Conservation (phyloP, 768 basidiomycete genomes). For the Termitomyces sp. region DNA sequence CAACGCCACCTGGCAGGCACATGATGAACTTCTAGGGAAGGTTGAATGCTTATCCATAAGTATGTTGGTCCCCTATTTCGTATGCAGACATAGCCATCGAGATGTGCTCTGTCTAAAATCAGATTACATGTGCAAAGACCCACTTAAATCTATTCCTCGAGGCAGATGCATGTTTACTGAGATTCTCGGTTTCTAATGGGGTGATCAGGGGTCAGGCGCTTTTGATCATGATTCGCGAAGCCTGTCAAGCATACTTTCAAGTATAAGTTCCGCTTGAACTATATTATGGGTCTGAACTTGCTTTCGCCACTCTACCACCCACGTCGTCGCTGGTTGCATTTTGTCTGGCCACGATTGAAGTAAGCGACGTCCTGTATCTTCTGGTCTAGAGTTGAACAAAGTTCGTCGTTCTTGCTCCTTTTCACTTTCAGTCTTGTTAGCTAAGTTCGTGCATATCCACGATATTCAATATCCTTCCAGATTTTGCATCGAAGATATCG, state of each 20-base stretch:
- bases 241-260: slow-evolving; percentile 44
- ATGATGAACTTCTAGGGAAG: slow-evolving; percentile 12
- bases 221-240: slow-evolving; percentile 35
- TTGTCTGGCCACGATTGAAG: slow-evolving; percentile 4
- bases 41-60: slow-evolving; percentile 8
- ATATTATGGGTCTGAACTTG: slow-evolving; percentile 40
- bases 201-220: slow-evolving; percentile 37
- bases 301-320: slow-evolving; percentile 37
- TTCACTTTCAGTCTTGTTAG: slow-evolving; percentile 20
- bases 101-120: background rate
- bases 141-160: background rate
- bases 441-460: background rate
- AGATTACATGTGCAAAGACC: background rate
- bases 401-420: slow-evolving; percentile 6
- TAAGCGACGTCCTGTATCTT: slow-evolving; percentile 5
- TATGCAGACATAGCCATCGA: background rate
- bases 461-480: background rate
- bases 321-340: slow-evolving; percentile 13
- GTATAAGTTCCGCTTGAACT: slow-evolving; percentile 61
- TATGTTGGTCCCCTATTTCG: background rate
- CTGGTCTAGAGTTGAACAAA: background rate
- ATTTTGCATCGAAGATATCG: background rate
- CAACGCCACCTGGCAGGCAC: slow-evolving; percentile 14
- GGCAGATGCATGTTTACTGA: background rate
- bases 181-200: slow-evolving; percentile 16